These are phyloP conservation scores for Pseudonitzschia multistriata DNA, from an alignment of 108 stramenopile species.

Conservation along the genomic window DNA sequence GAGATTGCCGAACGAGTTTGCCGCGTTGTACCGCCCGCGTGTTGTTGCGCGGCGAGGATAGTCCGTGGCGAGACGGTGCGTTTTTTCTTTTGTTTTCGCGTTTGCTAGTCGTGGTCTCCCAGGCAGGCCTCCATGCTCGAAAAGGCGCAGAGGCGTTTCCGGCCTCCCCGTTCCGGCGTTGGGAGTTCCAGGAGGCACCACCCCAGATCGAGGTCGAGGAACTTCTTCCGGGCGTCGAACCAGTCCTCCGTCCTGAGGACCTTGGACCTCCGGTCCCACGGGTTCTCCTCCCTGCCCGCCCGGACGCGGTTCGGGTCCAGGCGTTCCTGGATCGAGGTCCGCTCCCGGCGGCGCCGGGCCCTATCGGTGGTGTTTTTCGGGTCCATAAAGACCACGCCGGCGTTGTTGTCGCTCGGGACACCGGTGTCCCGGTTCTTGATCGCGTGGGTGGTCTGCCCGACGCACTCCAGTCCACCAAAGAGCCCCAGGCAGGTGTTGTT, in stretches of 20 bases:
- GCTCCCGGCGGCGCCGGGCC: slow-evolving; percentile 10
- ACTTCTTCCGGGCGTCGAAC: slow-evolving; percentile 8
- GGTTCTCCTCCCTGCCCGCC: background rate
- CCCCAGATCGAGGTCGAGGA: slow-evolving; percentile 31
- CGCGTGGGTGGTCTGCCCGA: slow-evolving; percentile 13
- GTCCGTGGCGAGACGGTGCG: slow-evolving; percentile 43
- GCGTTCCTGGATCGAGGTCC: slow-evolving; percentile 21
- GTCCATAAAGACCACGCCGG: background rate
- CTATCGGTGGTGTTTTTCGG: slow-evolving; percentile 4
- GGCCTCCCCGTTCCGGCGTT: background rate
- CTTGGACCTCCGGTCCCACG: slow-evolving; percentile 24
- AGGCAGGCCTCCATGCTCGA: slow-evolving; percentile 21
- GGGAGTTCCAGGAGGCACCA: slow-evolving; percentile 27
- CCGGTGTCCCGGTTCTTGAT: background rate
- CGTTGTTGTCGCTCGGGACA: background rate
- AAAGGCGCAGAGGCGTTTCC: slow-evolving; percentile 29
- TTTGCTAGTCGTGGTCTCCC: slow-evolving; percentile 4
- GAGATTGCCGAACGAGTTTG: no score
- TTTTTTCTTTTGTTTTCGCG: slow-evolving; percentile 11
- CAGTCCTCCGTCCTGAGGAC: slow-evolving; percentile 25
- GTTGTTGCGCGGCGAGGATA: no score
- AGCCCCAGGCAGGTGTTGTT: background rate
- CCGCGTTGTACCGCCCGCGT: no score
- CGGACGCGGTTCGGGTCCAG: slow-evolving; percentile 18
- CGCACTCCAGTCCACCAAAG: slow-evolving; percentile 25